Conservation (phyloP, 1,284 basidiomycete species). For the Irpex rosettiformis region DNA sequence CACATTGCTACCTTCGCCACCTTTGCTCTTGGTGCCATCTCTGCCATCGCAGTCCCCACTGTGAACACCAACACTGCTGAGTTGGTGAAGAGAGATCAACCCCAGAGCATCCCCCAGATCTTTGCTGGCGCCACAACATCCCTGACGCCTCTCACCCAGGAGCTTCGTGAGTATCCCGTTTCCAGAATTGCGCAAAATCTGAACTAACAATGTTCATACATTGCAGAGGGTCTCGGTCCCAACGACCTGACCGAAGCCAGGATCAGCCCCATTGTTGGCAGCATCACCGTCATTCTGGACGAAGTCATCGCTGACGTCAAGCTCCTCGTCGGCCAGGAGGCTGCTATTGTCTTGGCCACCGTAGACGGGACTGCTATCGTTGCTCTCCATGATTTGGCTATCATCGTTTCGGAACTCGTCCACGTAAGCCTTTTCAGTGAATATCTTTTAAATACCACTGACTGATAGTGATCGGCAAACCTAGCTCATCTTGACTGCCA, state of each 20-base stretch:
- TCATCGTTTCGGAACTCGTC: constrained; percentile 27
- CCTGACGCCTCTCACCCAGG: constrained; percentile 22
- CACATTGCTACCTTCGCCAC: constrained; percentile 34
- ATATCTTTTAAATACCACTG: neutral
- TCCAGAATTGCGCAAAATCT: no score
- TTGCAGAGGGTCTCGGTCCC: neutral
- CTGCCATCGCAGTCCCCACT: constrained; percentile 20
- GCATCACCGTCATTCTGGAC: constrained; percentile 30
- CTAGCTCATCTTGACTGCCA: constrained; percentile 32
- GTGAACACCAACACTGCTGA: constrained; percentile 3
- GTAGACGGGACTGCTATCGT: constrained; percentile 27
- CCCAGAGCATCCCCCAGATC: constrained; percentile 24
- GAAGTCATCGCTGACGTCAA: constrained; percentile 31
- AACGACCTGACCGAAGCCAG: constrained; percentile 28
- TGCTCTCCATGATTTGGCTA: constrained; percentile 28
- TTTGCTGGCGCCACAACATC: constrained; percentile 16
- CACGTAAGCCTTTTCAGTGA: constrained; percentile 11
- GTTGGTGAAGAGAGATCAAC: constrained; percentile 14
- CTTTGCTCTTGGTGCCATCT: constrained; percentile 30
- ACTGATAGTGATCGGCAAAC: constrained; percentile 9
- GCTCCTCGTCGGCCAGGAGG: constrained; percentile 30
- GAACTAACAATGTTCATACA: neutral
- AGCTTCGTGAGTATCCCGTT: constrained; percentile 29
- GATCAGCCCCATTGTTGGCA: constrained; percentile 25
- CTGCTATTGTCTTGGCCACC: constrained; percentile 30